Base-by-base conservation (phyloP, 1,284 basidiomycete species). In the Cryptococcus maquisensis region DNA sequence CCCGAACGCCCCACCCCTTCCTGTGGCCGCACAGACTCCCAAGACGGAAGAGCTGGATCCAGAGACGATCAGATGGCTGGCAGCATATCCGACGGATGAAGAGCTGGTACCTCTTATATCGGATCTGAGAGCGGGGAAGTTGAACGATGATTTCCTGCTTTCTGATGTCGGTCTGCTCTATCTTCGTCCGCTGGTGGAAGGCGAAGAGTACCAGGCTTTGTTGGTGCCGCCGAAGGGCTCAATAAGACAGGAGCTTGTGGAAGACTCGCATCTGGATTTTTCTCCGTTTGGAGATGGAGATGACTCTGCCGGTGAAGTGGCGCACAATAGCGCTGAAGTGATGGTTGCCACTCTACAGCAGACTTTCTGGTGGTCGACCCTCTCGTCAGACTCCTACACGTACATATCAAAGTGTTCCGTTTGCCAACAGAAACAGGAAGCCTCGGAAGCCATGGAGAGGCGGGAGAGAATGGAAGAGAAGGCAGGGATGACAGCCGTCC, bases 291-390 rank as follows among this genome's bases (percentile, higher is more conserved):
- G n/a, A 15, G 15, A 38, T 44, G 18, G 39, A 18, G 39, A 54
- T 21, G 49, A 36, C 9, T 23, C 35, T 23, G n/a, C 16, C 21
- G 48, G 42, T 6, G 37, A n/a, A 16, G 26, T 23, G 26, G 59
- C 51, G 15, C 67, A 69, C 57, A 51, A 52, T 47, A 46, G 41
- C 8, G 35, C 52, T 13, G 57, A 56, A 10, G 54, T 39, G 2
- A 69, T 68, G 63, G 24, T 63, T 16, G 32, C 35, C n/a, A 44
- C 49, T 1, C 37, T 71, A 7, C 36, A 40, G 3, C 52, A 60
- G 39, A 67, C 61, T 16, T 71, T 69, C 49, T 71, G 68, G 68
- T 71, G 68, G 68, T 53, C 53, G 15, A 56, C 52, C 16, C 64
- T 71, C 38, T 57, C 62, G 16, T 51, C 53, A 18, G 67, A 68